These are phyloP conservation scores for Corynespora cassiicola DNA, from an alignment of 2,329 filamentous ascomycete species.

Conservation along the genomic window DNA sequence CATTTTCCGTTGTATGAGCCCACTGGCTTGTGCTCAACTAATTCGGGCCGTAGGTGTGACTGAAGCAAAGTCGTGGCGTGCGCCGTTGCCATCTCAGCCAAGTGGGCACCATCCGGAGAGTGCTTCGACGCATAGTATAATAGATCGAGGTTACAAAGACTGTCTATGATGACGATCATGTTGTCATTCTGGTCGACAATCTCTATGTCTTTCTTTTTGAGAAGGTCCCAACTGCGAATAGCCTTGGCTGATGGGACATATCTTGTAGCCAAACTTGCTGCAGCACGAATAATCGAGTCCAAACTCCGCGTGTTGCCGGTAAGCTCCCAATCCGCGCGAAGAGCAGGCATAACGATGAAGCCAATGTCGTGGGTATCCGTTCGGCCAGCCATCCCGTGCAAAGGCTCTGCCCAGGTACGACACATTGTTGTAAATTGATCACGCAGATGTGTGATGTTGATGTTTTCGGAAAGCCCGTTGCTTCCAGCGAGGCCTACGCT, in stretches of 20 bases:
- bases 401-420: slow-evolving; percentile 48
- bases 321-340: slow-evolving; percentile 48
- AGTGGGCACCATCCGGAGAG: slow-evolving; percentile 33
- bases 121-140: slow-evolving; percentile 49
- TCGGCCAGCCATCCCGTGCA: slow-evolving; percentile 42
- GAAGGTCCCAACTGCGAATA: slow-evolving; percentile 54
- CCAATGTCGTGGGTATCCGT: slow-evolving; percentile 52
- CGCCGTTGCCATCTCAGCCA: slow-evolving; percentile 44
- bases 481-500: slow-evolving; percentile 10
- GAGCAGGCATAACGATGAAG: slow-evolving; percentile 53
- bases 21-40: slow-evolving; percentile 6
- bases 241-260: slow-evolving; percentile 43
- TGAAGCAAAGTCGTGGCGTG: slow-evolving; percentile 51
- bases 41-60: slow-evolving; percentile 50
- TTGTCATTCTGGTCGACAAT: slow-evolving; percentile 45
- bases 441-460: slow-evolving; percentile 11
- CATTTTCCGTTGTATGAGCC: slow-evolving; percentile 21
- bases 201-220: slow-evolving; percentile 47
- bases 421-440: slow-evolving; percentile 14
- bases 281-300: slow-evolving; percentile 41
- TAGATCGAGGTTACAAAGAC: slow-evolving; percentile 45
- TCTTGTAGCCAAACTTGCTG: slow-evolving; percentile 46
- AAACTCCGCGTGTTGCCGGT: slow-evolving; percentile 45
- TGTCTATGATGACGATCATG: slow-evolving; percentile 52
- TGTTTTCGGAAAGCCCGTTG: neutral